Evolutionary conservation across 805 yeast genomes (phyloP), one percentile per base, ranked within the genome.

Genomic region (Zygotorulaspora florentina): DNA sequence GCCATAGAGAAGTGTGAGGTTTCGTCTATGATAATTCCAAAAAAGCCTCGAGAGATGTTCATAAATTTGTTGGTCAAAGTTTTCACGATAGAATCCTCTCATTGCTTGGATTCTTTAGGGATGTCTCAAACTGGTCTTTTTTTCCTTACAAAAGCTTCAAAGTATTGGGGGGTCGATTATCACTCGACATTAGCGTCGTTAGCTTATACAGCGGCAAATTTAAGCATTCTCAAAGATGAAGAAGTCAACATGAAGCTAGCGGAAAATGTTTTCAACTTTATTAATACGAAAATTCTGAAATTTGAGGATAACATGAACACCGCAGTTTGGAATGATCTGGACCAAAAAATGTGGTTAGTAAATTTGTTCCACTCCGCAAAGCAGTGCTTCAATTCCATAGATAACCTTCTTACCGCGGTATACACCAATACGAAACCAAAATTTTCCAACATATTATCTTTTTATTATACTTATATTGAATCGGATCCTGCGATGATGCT

Each of bases 111-210:
- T 9, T 38, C 49, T 4, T 38, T 56, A n/a, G 48, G 39, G 10
- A 51, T 75, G n/a, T 66, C 80, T 1, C 76, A 75, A 48, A 59
- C 70, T 13, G 67, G 77, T 0, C 59, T 64, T 7, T 70, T 68
- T 37, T 59, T 83, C 10, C 54, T 83, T 2, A 61, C 58, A 1
- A 60, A 70, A 12, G 75, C 78, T 43, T 67, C 78, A 6, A 70
- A 67, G 34, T 68, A 76, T 43, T 85, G 93, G 93, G 67, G 85
- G 46, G 61, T 83, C 3, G 75, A 59, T 34, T 53, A 73, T 47
- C 61, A 60, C 6, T 67, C 79, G 0, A 69, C 86, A 0, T 65
- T 76, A 40, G 75, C 80, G 0, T 69, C 75, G 0, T 53, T 77
- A 7, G 48, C 81, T 5, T 77, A 73, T 44, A 73, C 80, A 3